phyloP scores from a whole-genome alignment of 1,139 yeast species.

The Yamadazyma triangularis region DNA sequence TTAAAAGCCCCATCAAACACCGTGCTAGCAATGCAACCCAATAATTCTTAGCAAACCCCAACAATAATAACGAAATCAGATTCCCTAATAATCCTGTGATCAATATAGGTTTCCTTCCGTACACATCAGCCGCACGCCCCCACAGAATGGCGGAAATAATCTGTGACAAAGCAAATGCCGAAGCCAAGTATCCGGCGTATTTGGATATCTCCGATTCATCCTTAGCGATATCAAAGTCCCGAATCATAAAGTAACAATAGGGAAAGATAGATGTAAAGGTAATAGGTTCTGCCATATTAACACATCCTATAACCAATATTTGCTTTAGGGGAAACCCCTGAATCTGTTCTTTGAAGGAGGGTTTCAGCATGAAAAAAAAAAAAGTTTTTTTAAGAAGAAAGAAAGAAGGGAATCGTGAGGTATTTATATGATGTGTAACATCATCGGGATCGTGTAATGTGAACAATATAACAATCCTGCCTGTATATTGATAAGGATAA shows the following conservation, averaged over 20 bases:
- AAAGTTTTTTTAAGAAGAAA: too few species aligned
- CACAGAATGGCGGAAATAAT: conserved; percentile 51
- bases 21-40: conserved; percentile 49
- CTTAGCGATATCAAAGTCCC: conserved; percentile 47
- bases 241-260: conserved; percentile 57
- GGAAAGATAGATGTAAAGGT: conserved; percentile 61
- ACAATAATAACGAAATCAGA: conserved; percentile 37
- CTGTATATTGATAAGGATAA: too few species aligned
- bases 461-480: too few species aligned
- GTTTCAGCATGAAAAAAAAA: background rate
- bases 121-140: conserved; percentile 49
- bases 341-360: conserved; percentile 12
- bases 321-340: conserved; percentile 47
- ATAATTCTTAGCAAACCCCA: conserved; percentile 48
- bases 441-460: too few species aligned
- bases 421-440: too few species aligned
- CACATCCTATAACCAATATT: conserved; percentile 35
- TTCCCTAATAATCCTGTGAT: conserved; percentile 48
- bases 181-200: conserved; percentile 55
- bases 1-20: conserved; percentile 47
- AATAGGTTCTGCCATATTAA: conserved; percentile 55
- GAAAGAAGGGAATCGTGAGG: too few species aligned
- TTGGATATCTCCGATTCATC: conserved; percentile 48
- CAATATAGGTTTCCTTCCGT: conserved; percentile 53
- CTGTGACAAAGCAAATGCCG: conserved; percentile 52